Percentiles rank a stretch among this genome's conserved stretches.
These are phyloP conservation scores for Hsuehochloa calcarea DNA, from an alignment of 176 grass and related monocot species.

Conservation along the genomic window DNA sequence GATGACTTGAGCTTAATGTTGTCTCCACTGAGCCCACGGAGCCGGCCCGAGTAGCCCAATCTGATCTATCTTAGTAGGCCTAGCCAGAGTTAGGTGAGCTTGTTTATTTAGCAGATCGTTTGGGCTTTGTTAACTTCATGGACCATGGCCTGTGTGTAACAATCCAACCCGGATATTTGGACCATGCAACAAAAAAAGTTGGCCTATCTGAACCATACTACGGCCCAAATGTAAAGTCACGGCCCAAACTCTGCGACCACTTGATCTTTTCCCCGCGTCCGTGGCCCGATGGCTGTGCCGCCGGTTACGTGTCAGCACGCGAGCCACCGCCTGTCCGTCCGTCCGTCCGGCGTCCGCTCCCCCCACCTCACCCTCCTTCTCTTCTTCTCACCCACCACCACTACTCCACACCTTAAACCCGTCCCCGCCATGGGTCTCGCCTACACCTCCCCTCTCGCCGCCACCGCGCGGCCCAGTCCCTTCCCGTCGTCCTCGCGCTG, in stretches of 20 bases:
- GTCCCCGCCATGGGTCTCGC: conserved; percentile 53
- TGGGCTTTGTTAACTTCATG: not conserved
- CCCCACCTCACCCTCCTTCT: conserved; percentile 26
- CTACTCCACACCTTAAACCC: not conserved
- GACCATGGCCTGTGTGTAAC: not conserved
- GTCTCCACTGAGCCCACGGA: not conserved
- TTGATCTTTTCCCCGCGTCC: not conserved
- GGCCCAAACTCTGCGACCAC: not conserved
- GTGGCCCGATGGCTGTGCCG: not conserved
- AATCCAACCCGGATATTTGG: too few relatives aligned
- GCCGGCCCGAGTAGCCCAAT: not conserved
- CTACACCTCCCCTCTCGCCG: conserved; percentile 49
- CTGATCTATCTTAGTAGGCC: not conserved
- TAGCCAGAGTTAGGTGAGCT: too few relatives aligned
- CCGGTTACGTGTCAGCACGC: conserved; percentile 54
- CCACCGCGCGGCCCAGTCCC: conserved; percentile 6
- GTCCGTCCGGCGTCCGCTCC: not conserved
- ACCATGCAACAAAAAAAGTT: too few relatives aligned
- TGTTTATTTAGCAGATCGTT: not conserved
- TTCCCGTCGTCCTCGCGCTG: not conserved
- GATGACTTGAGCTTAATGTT: not conserved
- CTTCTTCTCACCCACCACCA: not conserved
- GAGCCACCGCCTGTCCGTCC: conserved; percentile 38
- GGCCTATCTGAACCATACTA: not conserved
- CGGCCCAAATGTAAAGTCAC: not conserved